Evolutionary conservation across 2,329 filamentous ascomycete species (phyloP), one percentile per base, ranked within the genome.

Genomic region (Berkeleyomyces rouxiae): DNA sequence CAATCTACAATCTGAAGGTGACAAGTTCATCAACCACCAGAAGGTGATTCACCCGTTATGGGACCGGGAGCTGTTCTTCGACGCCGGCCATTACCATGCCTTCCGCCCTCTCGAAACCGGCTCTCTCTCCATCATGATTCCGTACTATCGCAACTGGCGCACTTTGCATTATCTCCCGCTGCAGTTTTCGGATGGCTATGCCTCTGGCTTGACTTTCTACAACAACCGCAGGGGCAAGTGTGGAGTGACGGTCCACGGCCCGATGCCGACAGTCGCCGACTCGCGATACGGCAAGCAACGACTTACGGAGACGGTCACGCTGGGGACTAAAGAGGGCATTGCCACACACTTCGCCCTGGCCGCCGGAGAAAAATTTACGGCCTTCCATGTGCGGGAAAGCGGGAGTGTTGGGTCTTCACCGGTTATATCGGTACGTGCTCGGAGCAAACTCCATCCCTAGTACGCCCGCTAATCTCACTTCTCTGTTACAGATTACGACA

Each of bases 101-200:
- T 64, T 64, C 55, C 59, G 63, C 6, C 63, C 63, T 6, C 42
- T 64, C 10, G 60, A 59, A 31, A 55, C 47, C 37, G 59, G 59
- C 7, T 62, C 63, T 10, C 53, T 64, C 7, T 61, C 59, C 36
- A 57, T 64, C n/a, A 64, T 64, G 63, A 62, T 64, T 5, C 63
- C 63, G 4, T 64, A 64, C 53, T 64, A 64, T 39, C 43, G 51
- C 37, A 64, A 64, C 59, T 64, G 59, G 53, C 59, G 63, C 39
- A 39, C 57, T 33, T 64, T 64, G 3, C 59, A 61, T 53, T 61
- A 59, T 39, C 59, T 64, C 2, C 63, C 59, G 6, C 53, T 64
- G 11, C 59, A 62, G 33, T 64, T 61, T 23, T 3, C 59, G 10
- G 13, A 61, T n/a, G 63, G 63, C 13, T 64, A 64, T 49, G 59